Base-by-base conservation (phyloP, 202 grass and related monocot species). In the Alloteropsis angusta region DNA sequence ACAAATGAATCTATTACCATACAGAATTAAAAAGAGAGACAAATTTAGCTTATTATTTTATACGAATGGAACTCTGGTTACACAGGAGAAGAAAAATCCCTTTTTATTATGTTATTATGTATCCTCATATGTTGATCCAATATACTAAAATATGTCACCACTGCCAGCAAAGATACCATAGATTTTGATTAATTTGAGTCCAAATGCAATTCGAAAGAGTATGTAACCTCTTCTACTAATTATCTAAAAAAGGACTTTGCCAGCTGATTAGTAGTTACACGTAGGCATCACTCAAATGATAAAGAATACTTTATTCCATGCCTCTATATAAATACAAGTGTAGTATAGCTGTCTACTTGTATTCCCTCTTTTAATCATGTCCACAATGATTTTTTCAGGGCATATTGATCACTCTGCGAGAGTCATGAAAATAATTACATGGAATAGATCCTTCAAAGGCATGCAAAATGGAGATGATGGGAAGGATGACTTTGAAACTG, bases 391-490 rank as follows among this genome's bases (percentile, higher is more conserved):
- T 57, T 91, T 91, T 80, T 58, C 87, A 99, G 96, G 92, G 39
- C 92, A 99, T 78, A 93, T 95, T 37, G 96, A 99, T 72, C 96
- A 99, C 89, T 99, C 96, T 61, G 92, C 86, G 3, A 90, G 96
- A 82, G 96, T 99, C 19, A 99, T 99, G 96, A 88, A 90, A 91
- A 93, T 99, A 78, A 99, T 99, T 76, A 99, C 96, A 86, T 99
- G 96, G 96, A 95, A 99, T 85, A 90, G 82, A 79, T 99, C 96
- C 37, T 95, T 95, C 72, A 93, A 83, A 91, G 90, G 87, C 70
- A 84, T 87, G 78, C 85, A 91, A 77, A 90, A 94, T 69, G 84
- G 78, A 77, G 96, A 99, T 59, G 89, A 90, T 77, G 88, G 59
- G 66, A 96, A 89, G 79, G 96, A 96, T 84, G 96, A 91, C 48